These are phyloP conservation scores for Candida berthetii DNA, from an alignment of 805 yeast species.

Conservation along the genomic window DNA sequence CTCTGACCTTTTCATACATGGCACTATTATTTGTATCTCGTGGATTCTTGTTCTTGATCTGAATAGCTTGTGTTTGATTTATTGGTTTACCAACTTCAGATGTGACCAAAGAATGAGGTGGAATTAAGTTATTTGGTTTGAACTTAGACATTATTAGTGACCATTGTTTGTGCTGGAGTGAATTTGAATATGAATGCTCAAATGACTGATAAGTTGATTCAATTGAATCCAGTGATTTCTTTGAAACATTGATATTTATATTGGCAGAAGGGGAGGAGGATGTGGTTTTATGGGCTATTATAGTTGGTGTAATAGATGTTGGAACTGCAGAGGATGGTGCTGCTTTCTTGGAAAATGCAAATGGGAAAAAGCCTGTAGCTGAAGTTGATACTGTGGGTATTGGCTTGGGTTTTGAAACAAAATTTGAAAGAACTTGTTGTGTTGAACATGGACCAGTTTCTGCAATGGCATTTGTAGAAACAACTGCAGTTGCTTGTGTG, in stretches of 20 bases:
- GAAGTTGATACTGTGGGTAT: neutral
- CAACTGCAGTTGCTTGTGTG: slow-evolving; percentile 4
- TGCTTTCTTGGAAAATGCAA: neutral
- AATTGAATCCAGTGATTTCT: no score
- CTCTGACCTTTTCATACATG: slow-evolving; percentile 8
- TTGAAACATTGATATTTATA: neutral
- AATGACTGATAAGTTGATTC: slow-evolving; percentile 1
- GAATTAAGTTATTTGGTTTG: slow-evolving; percentile 6
- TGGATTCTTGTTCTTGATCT: neutral
- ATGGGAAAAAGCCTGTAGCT: neutral
- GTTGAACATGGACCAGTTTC: neutral
- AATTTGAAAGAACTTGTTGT: neutral
- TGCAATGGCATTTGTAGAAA: neutral
- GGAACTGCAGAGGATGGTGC: neutral
- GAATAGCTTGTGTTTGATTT: neutral
- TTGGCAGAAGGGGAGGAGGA: neutral
- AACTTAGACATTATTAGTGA: slow-evolving; percentile 9
- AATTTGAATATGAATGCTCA: neutral
- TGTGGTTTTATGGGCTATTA: neutral
- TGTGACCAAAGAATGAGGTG: slow-evolving; percentile 9
- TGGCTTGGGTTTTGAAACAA: neutral
- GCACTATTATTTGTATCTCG: neutral
- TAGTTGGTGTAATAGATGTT: neutral
- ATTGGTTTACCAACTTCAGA: slow-evolving; percentile 15
- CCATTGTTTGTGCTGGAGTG: slow-evolving; percentile 9